Base-by-base conservation (phyloP, 352 stramenopile genomes). In the Pythium apleroticum region DNA sequence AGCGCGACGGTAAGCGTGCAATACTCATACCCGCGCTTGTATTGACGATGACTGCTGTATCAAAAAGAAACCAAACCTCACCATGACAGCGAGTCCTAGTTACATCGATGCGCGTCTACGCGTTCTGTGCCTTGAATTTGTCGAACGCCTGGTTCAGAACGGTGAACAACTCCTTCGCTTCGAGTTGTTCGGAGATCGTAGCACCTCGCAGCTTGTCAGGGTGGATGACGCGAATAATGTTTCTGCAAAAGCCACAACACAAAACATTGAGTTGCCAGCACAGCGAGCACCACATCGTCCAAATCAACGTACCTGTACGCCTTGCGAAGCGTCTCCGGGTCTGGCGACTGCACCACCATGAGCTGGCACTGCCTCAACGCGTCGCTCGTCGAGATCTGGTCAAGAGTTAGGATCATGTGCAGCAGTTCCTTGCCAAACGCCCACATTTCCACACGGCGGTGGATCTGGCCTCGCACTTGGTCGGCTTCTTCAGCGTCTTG, bases 131-230 rank as follows among this genome's bases (percentile, higher is more conserved):
- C 60, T 95, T 95, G 58, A 90, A 93, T 57, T 84, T 86, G 60
- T 96, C 86, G 65, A 95, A 96, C n/a, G 84, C 84, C 66, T 94
- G 81, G 63, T 95, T 96, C 30, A 95, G 68, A 39, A 95, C 81
- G 19, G 86, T 96, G 68, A 96, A 96, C 25, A 96, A 76, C 61
- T 94, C 88, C 27, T 93, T 91, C 5, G 88, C 86, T 65, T 92
- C 88, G 9, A 95, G 60, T 52, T 96, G 86, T 31, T 96, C 84
- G n/a, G 82, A 43, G 41, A 96, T 75, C 6, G 79, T 86, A 15
- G 80, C 88, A 15, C 76, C 76, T 11, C 88, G 84, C n/a, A 96
- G 68, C 63, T 96, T 96, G 52, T 96, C 88, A 7, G 88, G 88
- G 43, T 96, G 88, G 17, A 96, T 91, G 11, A 96, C 76, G 6